Evolutionary conservation across 345 rosid genomes (phyloP).

Genomic region (Odontarrhena argentea): DNA sequence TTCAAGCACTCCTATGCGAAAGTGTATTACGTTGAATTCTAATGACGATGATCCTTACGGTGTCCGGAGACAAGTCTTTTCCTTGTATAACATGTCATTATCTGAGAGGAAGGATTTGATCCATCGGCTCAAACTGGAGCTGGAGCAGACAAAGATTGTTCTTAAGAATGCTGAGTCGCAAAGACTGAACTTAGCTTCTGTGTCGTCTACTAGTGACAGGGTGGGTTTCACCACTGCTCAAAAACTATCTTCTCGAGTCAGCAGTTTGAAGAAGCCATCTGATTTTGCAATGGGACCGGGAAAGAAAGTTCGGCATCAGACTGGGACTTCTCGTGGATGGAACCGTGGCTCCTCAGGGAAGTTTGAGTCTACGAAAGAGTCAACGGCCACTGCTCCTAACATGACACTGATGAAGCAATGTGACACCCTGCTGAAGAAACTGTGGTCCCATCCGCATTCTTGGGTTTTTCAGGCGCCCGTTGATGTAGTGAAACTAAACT

Average conservation of each 20-base stretch:
- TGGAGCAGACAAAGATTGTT: constrained; percentile 66
- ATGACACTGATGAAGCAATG: constrained; percentile 80
- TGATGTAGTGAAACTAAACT: constrained; percentile 70
- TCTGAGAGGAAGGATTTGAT: constrained; percentile 70
- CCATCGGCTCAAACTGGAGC: constrained; percentile 58
- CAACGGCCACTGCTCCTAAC: constrained; percentile 48
- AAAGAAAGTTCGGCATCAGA: constrained; percentile 54
- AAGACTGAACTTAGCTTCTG: constrained; percentile 45
- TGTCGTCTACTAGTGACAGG: constrained; percentile 71
- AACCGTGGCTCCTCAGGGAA: constrained; percentile 59
- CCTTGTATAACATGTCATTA: constrained; percentile 59
- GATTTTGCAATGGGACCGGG: constrained; percentile 46
- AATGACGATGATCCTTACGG: constrained; percentile 54
- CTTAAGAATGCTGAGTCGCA: constrained; percentile 64
- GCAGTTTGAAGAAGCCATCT: constrained; percentile 50
- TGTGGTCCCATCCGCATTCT: constrained; percentile 75
- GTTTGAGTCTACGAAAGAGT: constrained; percentile 53
- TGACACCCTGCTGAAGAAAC: constrained; percentile 59
- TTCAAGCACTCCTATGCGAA: constrained; percentile 58
- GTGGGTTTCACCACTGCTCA: constrained; percentile 63
- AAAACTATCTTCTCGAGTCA: constrained; percentile 39
- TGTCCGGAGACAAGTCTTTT: constrained; percentile 64
- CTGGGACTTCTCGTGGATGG: constrained; percentile 47
- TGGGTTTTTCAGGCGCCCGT: constrained; percentile 93
- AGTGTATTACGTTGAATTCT: constrained; percentile 57